Evolutionary conservation across 768 basidiomycete genomes (phyloP).

Genomic region (Boletus rubropictus): DNA sequence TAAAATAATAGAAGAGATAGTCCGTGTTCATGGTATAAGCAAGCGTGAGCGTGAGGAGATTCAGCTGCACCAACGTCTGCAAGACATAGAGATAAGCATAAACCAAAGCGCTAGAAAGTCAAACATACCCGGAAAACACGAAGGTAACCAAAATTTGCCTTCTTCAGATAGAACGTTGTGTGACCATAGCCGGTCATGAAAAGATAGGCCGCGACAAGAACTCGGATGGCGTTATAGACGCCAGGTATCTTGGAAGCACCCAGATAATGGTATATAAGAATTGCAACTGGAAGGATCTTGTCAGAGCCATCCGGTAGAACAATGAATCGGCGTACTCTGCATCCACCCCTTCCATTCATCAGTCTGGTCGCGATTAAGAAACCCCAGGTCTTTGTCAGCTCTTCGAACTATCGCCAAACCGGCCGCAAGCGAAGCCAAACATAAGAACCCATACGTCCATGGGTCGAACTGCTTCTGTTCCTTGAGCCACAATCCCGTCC

Average conservation of each 20-base stretch:
- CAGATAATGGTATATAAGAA: constrained; percentile 89
- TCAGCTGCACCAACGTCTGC: constrained; percentile 75
- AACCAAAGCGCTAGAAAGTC: neutral
- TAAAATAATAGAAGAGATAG: constrained; percentile 88
- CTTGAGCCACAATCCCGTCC: constrained; percentile 84
- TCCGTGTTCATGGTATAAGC: constrained; percentile 90
- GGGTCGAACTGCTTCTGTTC: constrained; percentile 81
- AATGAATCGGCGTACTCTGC: constrained; percentile 58
- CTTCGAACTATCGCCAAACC: constrained; percentile 65
- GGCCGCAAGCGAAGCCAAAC: constrained; percentile 43
- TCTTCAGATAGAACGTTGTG: constrained; percentile 82
- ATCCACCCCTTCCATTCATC: constrained; percentile 99
- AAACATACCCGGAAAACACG: constrained; percentile 62
- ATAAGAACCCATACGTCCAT: constrained; percentile 61
- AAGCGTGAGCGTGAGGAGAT: constrained; percentile 74
- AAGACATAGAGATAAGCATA: constrained; percentile 2
- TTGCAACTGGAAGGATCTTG: constrained; percentile 51
- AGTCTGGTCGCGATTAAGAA: constrained; percentile 87
- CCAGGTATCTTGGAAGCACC: constrained; percentile 87
- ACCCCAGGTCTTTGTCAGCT: constrained; percentile 78
- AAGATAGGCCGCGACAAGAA: constrained; percentile 81
- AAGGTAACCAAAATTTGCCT: constrained; percentile 77
- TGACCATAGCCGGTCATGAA: constrained; percentile 95
- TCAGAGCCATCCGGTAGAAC: neutral
- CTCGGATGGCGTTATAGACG: constrained; percentile 90